These are phyloP conservation scores for Micractinium conductrix DNA, from an alignment of 139 green algal genomes.

Conservation along the genomic window DNA sequence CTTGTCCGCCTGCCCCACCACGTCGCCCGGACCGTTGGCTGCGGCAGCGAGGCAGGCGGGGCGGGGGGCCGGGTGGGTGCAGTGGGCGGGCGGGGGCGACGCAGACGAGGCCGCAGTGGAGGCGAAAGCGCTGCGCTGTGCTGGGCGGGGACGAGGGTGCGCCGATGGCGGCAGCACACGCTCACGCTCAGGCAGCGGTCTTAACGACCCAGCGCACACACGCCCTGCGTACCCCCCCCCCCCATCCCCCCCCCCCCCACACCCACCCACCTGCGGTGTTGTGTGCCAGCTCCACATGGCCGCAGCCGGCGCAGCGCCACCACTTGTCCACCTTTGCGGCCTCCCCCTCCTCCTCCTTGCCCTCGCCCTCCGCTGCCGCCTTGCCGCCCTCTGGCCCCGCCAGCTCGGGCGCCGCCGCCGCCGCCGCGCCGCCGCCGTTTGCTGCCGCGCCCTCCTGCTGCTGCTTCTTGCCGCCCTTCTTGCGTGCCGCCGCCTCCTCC, in stretches of 20 bases:
- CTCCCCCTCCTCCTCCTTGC: neutral
- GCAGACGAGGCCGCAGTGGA: too few relatives aligned
- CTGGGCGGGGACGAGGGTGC: neutral
- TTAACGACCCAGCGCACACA: too few relatives aligned
- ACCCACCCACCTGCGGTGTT: neutral
- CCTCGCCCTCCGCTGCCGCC: constrained; percentile 16
- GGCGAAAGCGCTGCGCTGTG: too few relatives aligned
- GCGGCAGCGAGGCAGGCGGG: neutral
- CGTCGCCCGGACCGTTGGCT: constrained; percentile 6
- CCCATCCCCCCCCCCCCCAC: neutral
- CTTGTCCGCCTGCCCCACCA: constrained; percentile 13
- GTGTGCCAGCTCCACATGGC: constrained; percentile 17
- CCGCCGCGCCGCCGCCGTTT: neutral
- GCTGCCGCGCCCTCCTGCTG: neutral
- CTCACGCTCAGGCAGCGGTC: too few relatives aligned
- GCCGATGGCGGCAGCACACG: too few relatives aligned
- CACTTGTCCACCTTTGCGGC: neutral
- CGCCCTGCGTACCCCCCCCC: neutral
- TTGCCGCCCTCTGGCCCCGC: neutral
- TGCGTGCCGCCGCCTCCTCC: neutral
- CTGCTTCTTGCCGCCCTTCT: constrained; percentile 25
- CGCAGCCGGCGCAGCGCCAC: constrained; percentile 40
- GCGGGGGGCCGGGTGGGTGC: too few relatives aligned
- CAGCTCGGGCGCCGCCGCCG: neutral
- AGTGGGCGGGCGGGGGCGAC: too few relatives aligned